A percentile compares a stretch with the other conserved stretches of the same genome.
These are phyloP conservation scores for Eudorina sp. DNA, from an alignment of 139 green algal genomes.

Conservation along the genomic window DNA sequence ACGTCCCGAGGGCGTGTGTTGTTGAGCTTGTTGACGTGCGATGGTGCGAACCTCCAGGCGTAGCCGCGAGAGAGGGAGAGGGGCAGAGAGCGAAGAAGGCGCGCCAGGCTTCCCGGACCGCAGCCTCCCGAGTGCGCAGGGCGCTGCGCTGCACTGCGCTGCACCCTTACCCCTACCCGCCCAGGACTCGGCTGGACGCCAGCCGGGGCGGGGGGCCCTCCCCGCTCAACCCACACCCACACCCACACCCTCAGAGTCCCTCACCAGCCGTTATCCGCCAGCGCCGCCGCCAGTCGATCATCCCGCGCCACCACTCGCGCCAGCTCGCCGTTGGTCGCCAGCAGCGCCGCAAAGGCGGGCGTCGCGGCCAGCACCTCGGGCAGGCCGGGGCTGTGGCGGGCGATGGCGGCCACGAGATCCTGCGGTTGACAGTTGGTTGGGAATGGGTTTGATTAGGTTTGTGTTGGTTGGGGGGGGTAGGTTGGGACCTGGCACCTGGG, in stretches of 20 bases:
- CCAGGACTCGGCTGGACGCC: not conserved
- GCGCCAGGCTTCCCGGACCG: too few species aligned
- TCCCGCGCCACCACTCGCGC: not conserved
- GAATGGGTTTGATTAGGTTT: too few species aligned
- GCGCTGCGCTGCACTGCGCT: not conserved
- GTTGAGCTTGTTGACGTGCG: too few species aligned
- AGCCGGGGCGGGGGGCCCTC: not conserved
- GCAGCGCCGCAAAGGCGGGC: not conserved
- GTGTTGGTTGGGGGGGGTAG: too few species aligned
- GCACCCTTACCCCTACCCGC: not conserved
- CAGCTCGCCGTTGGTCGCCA: constrained; percentile 2
- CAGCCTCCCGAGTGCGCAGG: too few species aligned
- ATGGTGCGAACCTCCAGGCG: too few species aligned
- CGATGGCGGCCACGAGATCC: constrained; percentile 21
- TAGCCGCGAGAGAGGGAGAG: too few species aligned
- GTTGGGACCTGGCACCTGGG: too few species aligned
- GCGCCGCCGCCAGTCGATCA: not conserved
- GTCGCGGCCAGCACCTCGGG: not conserved
- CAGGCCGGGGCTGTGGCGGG: constrained; percentile 6
- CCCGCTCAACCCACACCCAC: not conserved
- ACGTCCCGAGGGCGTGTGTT: too few species aligned
- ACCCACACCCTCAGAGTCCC: not conserved
- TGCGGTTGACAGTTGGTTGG: not conserved
- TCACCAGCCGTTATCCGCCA: constrained; percentile 14
- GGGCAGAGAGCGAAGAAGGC: too few species aligned